Base-by-base conservation (phyloP, 73 alveolate species). In the Paramecium bursaria region DNA sequence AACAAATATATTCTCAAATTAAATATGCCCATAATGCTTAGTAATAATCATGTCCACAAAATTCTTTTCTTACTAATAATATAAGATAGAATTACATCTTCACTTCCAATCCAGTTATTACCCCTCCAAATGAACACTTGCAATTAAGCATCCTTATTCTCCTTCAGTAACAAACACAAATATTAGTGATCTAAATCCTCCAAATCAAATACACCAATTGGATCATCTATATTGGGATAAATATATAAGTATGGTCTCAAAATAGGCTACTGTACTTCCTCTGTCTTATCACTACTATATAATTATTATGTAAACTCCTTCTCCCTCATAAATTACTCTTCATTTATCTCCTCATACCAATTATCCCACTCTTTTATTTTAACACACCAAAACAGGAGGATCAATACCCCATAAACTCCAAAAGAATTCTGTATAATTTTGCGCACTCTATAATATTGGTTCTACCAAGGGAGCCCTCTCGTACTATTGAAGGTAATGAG, bases 281-380 rank as follows among this genome's bases (percentile, higher is more conserved):
- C 80, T 10, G 1, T 15, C 39, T 44, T 61, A 61, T 61, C 80
- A 30, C 21, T 22, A n/a, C 80, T 15, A 35, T 30, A 61, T 9
- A 61, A n/a, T 61, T 27, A 13, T 33, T 61, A 25, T 33, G 22
- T 61, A 15, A 14, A 19, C 17, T 61, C 55, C 25, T 61, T 61
- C 39, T 61, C 80, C 30, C 17, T 61, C n/a, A 17, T 27, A 10
- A 61, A 61, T n/a, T 30, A 51, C 19, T 61, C 90, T 3, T 35
- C 73, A 42, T 85, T 49, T 25, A 93, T 86, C 42, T 88, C 91
- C 2, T 75, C 21, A 74, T 75, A 91, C 90, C 95, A 91, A 3
- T 47, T 15, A 49, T 91, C 87, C 96, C 96, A 91, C 14, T 86
- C 90, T 29, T 39, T 76, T 29, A 74, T 39, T 13, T 60, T 44